Percentiles rank a stretch among this genome's conserved stretches.
phyloP scores from a whole-genome alignment of 257 asterid species.

The Solanum pennellii region DNA sequence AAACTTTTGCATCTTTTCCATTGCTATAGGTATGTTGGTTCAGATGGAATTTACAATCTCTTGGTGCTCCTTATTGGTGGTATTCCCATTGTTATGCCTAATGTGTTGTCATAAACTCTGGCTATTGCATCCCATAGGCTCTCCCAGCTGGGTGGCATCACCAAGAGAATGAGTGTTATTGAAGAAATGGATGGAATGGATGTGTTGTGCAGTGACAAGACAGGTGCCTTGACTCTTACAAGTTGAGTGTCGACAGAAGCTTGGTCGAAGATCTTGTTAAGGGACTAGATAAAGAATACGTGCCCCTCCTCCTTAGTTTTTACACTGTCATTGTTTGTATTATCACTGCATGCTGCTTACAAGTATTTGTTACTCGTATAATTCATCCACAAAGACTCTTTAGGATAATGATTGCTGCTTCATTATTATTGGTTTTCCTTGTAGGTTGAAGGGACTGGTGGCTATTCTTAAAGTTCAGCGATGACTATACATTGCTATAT shows the following conservation, averaged over 20 bases:
- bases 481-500: too few relatives aligned
- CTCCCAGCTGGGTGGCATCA: slow-evolving; percentile 94
- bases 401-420: too few relatives aligned
- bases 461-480: too few relatives aligned
- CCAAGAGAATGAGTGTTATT: slow-evolving; percentile 96
- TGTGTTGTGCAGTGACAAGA: slow-evolving; percentile 93
- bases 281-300: slow-evolving; percentile 78
- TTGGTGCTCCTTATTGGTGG: slow-evolving; percentile 95
- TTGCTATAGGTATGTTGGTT: slow-evolving; percentile 73
- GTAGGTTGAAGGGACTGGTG: too few relatives aligned
- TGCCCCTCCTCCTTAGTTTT: slow-evolving; percentile 26
- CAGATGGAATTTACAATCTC: slow-evolving; percentile 86
- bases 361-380: too few relatives aligned
- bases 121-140: slow-evolving; percentile 96
- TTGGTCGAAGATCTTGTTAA: slow-evolving; percentile 71
- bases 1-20: slow-evolving; percentile 91
- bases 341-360: too few relatives aligned
- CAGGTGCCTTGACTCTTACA: slow-evolving; percentile 90
- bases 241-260: slow-evolving; percentile 67
- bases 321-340: too few relatives aligned
- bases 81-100: slow-evolving; percentile 96
- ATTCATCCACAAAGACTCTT: too few relatives aligned
- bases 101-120: slow-evolving; percentile 88
- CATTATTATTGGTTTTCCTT: too few relatives aligned
- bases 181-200: slow-evolving; percentile 99